These are phyloP conservation scores for Micractinium sp. DNA, from an alignment of 139 green algal species.

Conservation along the genomic window DNA sequence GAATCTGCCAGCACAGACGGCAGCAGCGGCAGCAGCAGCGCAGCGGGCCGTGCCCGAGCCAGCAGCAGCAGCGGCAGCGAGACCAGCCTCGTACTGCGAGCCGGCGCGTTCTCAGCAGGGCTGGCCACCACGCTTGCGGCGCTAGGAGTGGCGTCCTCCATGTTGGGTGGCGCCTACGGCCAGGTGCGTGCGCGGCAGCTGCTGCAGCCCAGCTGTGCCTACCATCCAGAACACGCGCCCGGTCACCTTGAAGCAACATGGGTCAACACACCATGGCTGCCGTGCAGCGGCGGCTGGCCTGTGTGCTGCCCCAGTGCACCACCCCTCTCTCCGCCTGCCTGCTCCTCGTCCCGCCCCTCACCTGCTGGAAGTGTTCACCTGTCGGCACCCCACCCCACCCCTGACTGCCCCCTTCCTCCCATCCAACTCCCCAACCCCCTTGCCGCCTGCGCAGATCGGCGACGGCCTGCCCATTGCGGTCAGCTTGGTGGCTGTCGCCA, in stretches of 20 bases:
- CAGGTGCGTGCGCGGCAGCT: conserved; percentile 44
- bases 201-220: too few relatives aligned
- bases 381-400: not conserved
- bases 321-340: too few relatives aligned
- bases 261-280: too few relatives aligned
- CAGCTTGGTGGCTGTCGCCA: conserved; percentile 81
- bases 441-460: conserved; percentile 7
- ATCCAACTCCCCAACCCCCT: too few relatives aligned
- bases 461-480: conserved; percentile 56
- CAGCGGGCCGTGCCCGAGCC: not conserved
- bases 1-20: not conserved
- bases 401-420: not conserved
- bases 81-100: conserved; percentile 21
- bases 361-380: not conserved
- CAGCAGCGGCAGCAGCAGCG: not conserved
- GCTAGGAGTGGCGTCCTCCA: conserved; percentile 78
- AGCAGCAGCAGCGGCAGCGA: not conserved
- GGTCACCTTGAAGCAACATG: not conserved
- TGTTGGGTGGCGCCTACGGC: conserved; percentile 86
- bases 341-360: too few relatives aligned
- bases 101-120: conserved; percentile 79
- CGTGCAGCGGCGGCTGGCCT: not conserved
- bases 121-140: conserved; percentile 88
- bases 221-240: not conserved
- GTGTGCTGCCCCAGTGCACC: too few relatives aligned